Evolutionary conservation across 192 early-diverging fungal species (phyloP), one percentile per base, ranked within the genome.

Genomic region (Allomyces macrogynus): DNA sequence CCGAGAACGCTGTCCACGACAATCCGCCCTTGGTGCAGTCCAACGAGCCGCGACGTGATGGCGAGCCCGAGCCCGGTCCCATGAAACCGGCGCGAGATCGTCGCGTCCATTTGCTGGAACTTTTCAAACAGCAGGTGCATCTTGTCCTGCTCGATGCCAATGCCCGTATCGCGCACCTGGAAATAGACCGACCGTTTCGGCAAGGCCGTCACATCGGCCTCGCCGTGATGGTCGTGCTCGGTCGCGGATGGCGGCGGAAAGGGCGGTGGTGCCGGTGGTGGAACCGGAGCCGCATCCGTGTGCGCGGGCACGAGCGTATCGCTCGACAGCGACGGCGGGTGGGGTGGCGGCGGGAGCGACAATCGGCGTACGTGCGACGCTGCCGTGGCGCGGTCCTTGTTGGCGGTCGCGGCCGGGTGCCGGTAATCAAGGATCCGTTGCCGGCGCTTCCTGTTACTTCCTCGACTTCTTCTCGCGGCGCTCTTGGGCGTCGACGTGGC

Each of bases 51-150:
- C 72, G 83, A 85, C 11, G 84, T 88, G 61, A 94, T 94, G 42
- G 84, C 87, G 40, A 94, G 76, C 0, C 90, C 90, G 22, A 94
- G 72, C 1, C 92, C 90, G 20, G 89, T 91, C 26, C 90, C 90
- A 44, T 88, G 88, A 67, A 88, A 94, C 75, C 86, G 82, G 69
- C 88, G 84, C 20, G 86, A 87, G 8, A 87, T 90, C 16, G 83
- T 84, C 22, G 86, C 83, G 64, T 90, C 89, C 2, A 88, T 89
- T 69, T 92, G 90, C 49, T 82, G 75, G 73, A 90, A 93, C 23
- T 84, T 85, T 40, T 89, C 84, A 71, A 92, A 92, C 22, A 90
- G 81, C 24, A 87, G 75, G 42, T 78, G 70, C 60, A 86, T 77
- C 66, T 89, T 89, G 54, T 88, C 88, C 63, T 80, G 80, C 60